A percentile compares a stretch with the other conserved stretches of the same genome.
These are phyloP conservation scores for Willaertia magna DNA, from an alignment of 208 protist genomes.

Conservation along the genomic window DNA sequence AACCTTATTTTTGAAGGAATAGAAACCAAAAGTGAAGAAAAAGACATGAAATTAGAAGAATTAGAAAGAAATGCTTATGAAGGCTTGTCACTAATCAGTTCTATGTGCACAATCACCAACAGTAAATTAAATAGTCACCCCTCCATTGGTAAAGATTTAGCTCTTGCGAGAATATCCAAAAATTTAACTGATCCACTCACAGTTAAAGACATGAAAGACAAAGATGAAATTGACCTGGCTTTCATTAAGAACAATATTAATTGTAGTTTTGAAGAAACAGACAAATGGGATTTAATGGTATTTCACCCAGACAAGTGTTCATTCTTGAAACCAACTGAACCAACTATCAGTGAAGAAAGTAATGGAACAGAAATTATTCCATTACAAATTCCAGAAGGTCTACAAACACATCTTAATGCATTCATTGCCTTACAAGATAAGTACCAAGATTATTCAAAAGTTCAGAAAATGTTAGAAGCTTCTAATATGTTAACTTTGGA, in stretches of 20 bases:
- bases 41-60: not conserved
- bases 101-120: not conserved
- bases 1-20: not conserved
- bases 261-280: not conserved
- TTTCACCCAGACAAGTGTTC: not conserved
- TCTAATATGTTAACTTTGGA: not conserved
- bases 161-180: not conserved
- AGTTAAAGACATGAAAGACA: not conserved
- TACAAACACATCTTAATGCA: not conserved
- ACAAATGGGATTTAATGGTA: not conserved
- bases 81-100: not conserved
- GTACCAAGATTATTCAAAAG: not conserved
- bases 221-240: not conserved
- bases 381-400: not conserved
- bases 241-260: not conserved
- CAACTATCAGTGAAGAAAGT: not conserved
- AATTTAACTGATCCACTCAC: not conserved
- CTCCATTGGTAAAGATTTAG: not conserved
- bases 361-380: not conserved
- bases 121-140: not conserved
- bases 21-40: not conserved
- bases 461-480: not conserved
- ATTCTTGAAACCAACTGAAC: not conserved
- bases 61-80: not conserved
- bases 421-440: not conserved